phyloP scores from a whole-genome alignment of 1,139 yeast genomes.

The Kluyveromyces marxianus region DNA sequence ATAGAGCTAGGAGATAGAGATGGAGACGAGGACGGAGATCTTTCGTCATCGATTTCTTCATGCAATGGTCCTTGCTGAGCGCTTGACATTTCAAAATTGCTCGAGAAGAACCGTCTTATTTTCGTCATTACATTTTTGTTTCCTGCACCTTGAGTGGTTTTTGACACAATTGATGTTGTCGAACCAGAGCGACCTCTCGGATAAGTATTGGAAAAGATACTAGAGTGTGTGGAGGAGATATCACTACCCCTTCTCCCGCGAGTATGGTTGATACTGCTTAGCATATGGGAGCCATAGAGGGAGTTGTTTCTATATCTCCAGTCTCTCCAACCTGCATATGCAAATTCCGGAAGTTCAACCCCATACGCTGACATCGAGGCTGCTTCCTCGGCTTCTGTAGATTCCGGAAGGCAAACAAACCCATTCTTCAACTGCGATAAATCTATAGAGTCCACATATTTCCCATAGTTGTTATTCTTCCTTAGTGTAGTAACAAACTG shows the following conservation, averaged over 20 bases:
- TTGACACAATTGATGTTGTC: not conserved
- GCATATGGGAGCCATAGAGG: slow-evolving; percentile 39
- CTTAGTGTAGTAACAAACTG: slow-evolving; percentile 65
- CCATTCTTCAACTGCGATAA: slow-evolving; percentile 49
- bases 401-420: slow-evolving; percentile 24
- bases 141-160: not conserved
- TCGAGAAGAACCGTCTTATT: not conserved
- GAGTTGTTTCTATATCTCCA: slow-evolving; percentile 76
- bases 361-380: not conserved
- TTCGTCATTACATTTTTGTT: not conserved
- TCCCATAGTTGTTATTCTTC: slow-evolving; percentile 47
- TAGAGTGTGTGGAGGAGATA: not conserved
- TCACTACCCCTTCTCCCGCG: slow-evolving; percentile 1
- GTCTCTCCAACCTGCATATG: slow-evolving; percentile 78
- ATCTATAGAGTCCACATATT: slow-evolving; percentile 48
- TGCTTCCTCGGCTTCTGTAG: not conserved
- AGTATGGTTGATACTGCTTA: slow-evolving; percentile 26
- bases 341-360: slow-evolving; percentile 16
- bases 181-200: slow-evolving; percentile 1
- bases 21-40: not conserved
- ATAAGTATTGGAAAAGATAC: not conserved
- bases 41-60: not conserved
- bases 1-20: not conserved
- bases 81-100: no score
- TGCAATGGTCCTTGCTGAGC: not conserved